Base-by-base conservation (phyloP, 106 monocot species). In the Phalaenopsis aphrodite region DNA sequence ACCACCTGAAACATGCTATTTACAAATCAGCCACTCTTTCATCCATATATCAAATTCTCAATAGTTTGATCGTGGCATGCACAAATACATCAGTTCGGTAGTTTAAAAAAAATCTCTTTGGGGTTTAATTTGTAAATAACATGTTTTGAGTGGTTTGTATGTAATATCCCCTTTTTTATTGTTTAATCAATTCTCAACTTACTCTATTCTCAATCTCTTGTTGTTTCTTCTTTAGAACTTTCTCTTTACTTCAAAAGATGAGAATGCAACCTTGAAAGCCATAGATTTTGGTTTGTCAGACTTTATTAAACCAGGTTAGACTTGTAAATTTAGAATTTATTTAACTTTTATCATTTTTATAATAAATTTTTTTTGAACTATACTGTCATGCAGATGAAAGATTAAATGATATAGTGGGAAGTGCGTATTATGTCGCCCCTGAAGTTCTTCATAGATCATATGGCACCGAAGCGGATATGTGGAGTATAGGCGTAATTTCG, bases 251-350 rank as follows among this genome's bases (percentile, higher is more conserved):
- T 91, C 94, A 17, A 91, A 89, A 83, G 98, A 95, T 83, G 94
- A 95, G 66, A 87, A 80, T 19, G 90, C 94, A 73, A 38, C 85
- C 69, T 84, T 99, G 81, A 99, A 95, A 84, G 94, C 84, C 57
- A 99, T 99, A 74, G 98, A 99, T 85, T 99, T 99, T 91, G 98
- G 98, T 56, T 86, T 99, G 85, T 99, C 98, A 64, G 98, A 99
- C 81, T 94, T 91, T 77, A 91, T 92, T 57, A 91, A 91, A 80
- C 98, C 98, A 89, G 94, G 98, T 99, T 80, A 61, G 85, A 84
- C 10, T 83, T 78, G 37, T 42, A 17, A 76, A 82, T 66, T 17
- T 37, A 30, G 41, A 69, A 41, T 58, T 18, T 24, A 52, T 38
- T 55, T 79, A 52, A 9, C 3, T 72, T 42, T 38, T 74, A 2